Base-by-base conservation (phyloP, 2,329 filamentous ascomycete genomes). In the Fusarium succisae region DNA sequence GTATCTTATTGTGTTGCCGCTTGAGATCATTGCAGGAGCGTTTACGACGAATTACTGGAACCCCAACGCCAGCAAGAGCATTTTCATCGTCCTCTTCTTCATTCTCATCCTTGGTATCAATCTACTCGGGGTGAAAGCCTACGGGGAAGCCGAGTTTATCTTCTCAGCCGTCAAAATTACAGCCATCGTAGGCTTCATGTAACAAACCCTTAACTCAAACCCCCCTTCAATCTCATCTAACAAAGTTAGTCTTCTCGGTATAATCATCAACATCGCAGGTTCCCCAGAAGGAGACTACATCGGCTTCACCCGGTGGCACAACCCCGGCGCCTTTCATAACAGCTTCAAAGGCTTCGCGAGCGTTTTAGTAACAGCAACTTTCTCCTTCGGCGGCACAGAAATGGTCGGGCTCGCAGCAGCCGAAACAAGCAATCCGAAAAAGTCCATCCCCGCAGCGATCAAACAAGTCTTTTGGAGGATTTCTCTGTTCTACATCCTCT, bases 401-500 rank as follows among this genome's bases (percentile, higher is more conserved):
- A 86, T 94, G 20, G 91, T 94, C 47, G 93, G 93, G 57, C 87
- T 95, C 13, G 92, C 92, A 4, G 92, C 93, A 1, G 93, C 93
- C 28, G 93, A 95, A 80, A 93, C 92, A 0, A 90, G 88, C 20
- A 94, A 94, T 78, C 93, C 93, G 4, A 88, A 92, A 63, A 94
- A 96, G 80, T 93, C 92, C 3, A 87, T 98, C 1, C 95, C 95
- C 0, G 94, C 91, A 1, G 95, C 95, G 15, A 91, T 96, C 77
- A 97, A 97, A 83, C 95, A 97, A 80, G 94, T 98, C 26, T 97
- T 98, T 82, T 98, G 95, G 95, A 91, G 95, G 75, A 97, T 98
- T 79, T 90, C 91, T 7, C 87, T 97, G 53, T 98, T 98, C 84
- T 98, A 98, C 84, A 87, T 98, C 57, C 90, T 96, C 30, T 93